Evolutionary conservation across 169 alveolate species (phyloP), one percentile per base, ranked within the genome.

Genomic region (Cyclospora cayetanensis): DNA sequence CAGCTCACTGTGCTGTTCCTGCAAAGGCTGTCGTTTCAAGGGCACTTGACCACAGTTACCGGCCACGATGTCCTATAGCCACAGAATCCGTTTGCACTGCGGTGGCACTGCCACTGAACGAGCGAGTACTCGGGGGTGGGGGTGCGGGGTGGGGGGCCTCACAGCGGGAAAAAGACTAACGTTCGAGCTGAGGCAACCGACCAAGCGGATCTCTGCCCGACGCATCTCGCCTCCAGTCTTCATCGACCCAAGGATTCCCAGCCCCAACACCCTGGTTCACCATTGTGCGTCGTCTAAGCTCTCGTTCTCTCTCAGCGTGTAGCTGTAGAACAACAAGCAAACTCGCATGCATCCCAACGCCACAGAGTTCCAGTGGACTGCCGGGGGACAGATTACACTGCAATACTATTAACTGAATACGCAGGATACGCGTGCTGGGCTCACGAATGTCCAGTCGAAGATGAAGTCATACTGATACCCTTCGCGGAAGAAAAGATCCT

Each of bases 391-490:
- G 37, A 37, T 11, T 43, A 27, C 86, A 76, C 15, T 55, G 20
- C 86, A 42, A 41, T 76, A 43, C n/a, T 39, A 35, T 39, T 72
- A 25, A 39, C 60, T 22, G 41, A 46, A 46, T 7, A 46, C n/a
- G 15, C 60, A 15, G 60, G n/a, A 46, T 11, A 7, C 7, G 15
- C 60, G n/a, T 66, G 79, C 41, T 11, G 79, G 34, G 70, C 94
- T 86, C 79, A 92, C 94, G 79, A 92, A 87, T 41, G 98, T 97
- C 99, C 99, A 98, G 93, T 98, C 99, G 93, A 97, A 98, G 82
- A 98, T 96, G 93, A 97, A 97, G 94, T 98, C 99, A 93, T 97
- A 98, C 94, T 97, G 98, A 87, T 95, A 96, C 43, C 98, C 99
- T 94, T 97, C 98, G 60, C 99, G 94, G 90, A 95, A 96, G 93